Percentiles rank a stretch among this genome's conserved stretches.
These are phyloP conservation scores for Kwoniella sp. DNA, from an alignment of 768 basidiomycete species.

Conservation along the genomic window DNA sequence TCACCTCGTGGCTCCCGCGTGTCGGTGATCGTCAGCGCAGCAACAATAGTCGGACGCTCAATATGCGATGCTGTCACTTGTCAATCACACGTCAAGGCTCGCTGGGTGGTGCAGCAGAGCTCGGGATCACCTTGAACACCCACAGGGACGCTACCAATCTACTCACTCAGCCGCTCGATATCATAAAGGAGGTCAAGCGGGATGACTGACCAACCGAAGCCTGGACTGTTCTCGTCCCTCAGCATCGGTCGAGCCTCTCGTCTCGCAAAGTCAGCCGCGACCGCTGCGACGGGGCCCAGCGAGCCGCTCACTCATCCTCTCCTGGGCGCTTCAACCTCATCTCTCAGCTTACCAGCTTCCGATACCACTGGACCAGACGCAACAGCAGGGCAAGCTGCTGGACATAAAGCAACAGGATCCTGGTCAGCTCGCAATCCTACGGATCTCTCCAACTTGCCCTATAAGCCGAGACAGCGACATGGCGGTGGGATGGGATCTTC, in stretches of 20 bases:
- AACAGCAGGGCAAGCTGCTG: background rate
- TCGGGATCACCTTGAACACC: too few species aligned
- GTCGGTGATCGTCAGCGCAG: too few species aligned
- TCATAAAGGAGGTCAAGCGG: too few species aligned
- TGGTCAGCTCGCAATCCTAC: background rate
- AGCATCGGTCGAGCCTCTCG: conserved; percentile 29
- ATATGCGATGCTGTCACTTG: too few species aligned
- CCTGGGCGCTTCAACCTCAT: conserved; percentile 34
- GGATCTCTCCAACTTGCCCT: conserved; percentile 26
- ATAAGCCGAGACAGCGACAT: conserved; percentile 45
- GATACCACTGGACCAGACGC: background rate
- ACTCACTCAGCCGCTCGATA: too few species aligned
- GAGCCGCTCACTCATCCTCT: conserved; percentile 41
- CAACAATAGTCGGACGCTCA: too few species aligned
- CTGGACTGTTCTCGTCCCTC: conserved; percentile 39
- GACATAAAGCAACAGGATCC: conserved; percentile 7
- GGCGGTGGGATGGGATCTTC: conserved; percentile 22
- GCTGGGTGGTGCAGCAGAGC: too few species aligned
- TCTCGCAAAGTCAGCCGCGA: conserved; percentile 9
- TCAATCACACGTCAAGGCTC: too few species aligned
- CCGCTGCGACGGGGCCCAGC: background rate
- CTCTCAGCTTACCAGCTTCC: conserved; percentile 21
- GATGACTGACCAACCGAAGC: conserved; percentile 11
- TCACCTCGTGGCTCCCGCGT: too few species aligned
- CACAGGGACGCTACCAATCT: too few species aligned